Base-by-base conservation (phyloP, 768 basidiomycete species). In the Trametes villosa region DNA sequence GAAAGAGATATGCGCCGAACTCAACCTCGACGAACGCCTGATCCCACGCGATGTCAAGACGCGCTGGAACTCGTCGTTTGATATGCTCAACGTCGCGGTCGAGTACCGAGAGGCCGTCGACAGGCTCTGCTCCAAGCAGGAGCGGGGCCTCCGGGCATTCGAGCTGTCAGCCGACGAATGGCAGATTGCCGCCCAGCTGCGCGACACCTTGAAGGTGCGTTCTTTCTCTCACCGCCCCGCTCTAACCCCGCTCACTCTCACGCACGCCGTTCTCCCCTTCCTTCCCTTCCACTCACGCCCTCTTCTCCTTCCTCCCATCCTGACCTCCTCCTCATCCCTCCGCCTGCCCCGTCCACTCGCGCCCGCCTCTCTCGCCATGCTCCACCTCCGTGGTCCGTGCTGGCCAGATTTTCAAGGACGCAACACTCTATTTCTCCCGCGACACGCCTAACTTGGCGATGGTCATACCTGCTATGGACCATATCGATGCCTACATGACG, bases 51-150 rank as follows among this genome's bases (percentile, higher is more conserved):
- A 52, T 9, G 36, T 52, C 4, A 26, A 15, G 30, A 53, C 22
- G 18, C 58, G 42, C 12, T 59, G 58, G 49, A 50, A 62, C 46
- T 62, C 60, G 17, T 60, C 63, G 0, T 64, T 55, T 47, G 13
- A 29, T 18, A 52, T 52, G 50, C 22, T 52, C 20, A 27, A 40
- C 15, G 13, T 52, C 15, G 34, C 50, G 24, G 11, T 22, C 15
- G 2, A 40, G 22, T 52, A 52, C 24, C 11, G 33, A 9, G 22
- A 20, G 11, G 34, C 31, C n/a, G 11, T 51, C n/a, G 33, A 51
- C n/a, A 24, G 11, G 3, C 49, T 49, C 17, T 30, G 29, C 29
- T 8, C 47, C 12, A 24, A 20, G 3, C 47, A 17, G 4, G 29
- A 49, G 2, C 49, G 17, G 8, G 49, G 49, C 15, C 22, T 51